Evolutionary conservation across 2,329 filamentous ascomycete genomes (phyloP), one percentile per base, ranked within the genome.

Genomic region (Xylariaceae sp.): DNA sequence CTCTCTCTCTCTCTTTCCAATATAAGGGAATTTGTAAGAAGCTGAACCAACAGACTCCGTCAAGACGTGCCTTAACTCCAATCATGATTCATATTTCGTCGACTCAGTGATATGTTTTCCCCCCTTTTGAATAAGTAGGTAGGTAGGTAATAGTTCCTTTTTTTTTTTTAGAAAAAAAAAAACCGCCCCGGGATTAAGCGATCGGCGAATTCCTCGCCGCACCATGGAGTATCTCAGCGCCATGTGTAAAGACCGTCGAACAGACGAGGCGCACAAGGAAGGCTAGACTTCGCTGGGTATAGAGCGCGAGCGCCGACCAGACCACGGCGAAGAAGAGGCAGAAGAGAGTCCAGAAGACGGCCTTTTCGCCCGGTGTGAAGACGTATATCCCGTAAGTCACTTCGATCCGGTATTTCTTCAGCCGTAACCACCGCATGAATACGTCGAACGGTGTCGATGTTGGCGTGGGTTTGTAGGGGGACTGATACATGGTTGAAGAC

Each of bases 321-420:
- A 89, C 77, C 74, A 88, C 81, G 57, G 81, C 80, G 67, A 88
- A 75, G 60, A 88, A 79, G 63, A 87, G 79, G 72, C 89, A 84
- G 68, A 90, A 79, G 55, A 90, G 77, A 2, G 84, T 83, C 72
- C 89, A 90, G 76, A 91, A 89, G 64, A 89, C 82, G 68, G 88
- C 83, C 67, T 89, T 89, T 72, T 91, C 87, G 3, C 82, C 86
- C 0, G 86, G 83, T 2, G 86, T 90, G 53, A 88, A 79, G 84
- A 91, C 90, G 74, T 91, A 91, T 11, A 91, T 76, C 19, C 86
- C 83, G 70, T 89, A 88, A 1, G 87, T 90, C 64, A 91, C 87
- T 73, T 91, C 87, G 71, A 90, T 89, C 72, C 89, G 87, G 73
- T 91, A 91, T 64, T 85, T 82, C 74, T 90, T 90, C 67, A 87